Base-by-base conservation (phyloP, 2,329 filamentous ascomycete species). In the Pseudogymnoascus sp. region DNA sequence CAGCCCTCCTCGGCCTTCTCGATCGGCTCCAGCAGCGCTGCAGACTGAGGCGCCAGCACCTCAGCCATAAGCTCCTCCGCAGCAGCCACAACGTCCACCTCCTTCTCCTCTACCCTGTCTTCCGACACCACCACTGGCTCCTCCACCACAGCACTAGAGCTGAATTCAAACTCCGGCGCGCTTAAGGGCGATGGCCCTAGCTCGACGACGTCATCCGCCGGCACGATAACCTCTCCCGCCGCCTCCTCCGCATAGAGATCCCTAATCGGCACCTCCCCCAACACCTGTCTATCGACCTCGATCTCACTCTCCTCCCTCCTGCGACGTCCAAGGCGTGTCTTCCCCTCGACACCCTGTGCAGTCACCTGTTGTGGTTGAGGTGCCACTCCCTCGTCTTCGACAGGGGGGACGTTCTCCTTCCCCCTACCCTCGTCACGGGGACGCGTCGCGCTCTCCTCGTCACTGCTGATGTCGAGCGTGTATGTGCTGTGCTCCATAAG, bases 381-480 rank as follows among this genome's bases (percentile, higher is more conserved):
- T 2, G 45, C 45, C 16, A 31, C 66, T 4, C 45, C 45, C 26
- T 52, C 74, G 52, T 89, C 86, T 62, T 84, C 83, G 2, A 77
- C 73, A 1, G 93, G 93, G 4, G 93, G 90, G 16, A 96, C 85
- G 72, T 99, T 99, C 78, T 99, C 93, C 80, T 99, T 99, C 70
- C 91, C 90, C 33, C 85, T 81, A 8, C 45, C 45, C 52, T 83
- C 82, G 67, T 90, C 83, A 33, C 73, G 71, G 65, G 63, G 77
- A 80, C 79, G 68, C 75, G 75, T 60, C 70, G 77, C 45, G 29
- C 77, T 82, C 74, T 92, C 89, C 73, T 96, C 92, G 69, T 96
- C 92, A 21, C 91, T 92, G 68, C 86, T 91, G 70, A 97, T 91
- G 72, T 97, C 93, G 3, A 97, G 82, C 0, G 88, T 86, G 66